These are phyloP conservation scores for Candida pini DNA, from an alignment of 805 yeast genomes.

Conservation along the genomic window DNA sequence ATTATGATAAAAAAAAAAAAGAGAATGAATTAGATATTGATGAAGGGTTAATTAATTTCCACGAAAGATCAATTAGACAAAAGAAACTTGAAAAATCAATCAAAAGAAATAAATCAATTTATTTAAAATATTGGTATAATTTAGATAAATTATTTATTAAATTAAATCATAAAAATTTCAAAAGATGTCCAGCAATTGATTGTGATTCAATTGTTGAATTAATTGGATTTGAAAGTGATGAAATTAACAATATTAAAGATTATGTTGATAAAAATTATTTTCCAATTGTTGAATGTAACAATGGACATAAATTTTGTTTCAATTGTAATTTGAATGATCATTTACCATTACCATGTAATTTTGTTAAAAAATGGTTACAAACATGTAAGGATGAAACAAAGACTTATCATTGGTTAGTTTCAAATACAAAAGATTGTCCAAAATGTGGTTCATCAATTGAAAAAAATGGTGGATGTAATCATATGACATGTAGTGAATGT, in stretches of 20 bases:
- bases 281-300: conserved; percentile 66
- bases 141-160: conserved; percentile 47
- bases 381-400: conserved; percentile 85
- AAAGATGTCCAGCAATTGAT: conserved; percentile 85
- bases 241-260: conserved; percentile 22
- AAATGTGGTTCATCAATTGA: conserved; percentile 76
- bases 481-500: conserved; percentile 85
- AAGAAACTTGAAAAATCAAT: conserved; percentile 19
- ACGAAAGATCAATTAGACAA: conserved; percentile 15
- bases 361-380: conserved; percentile 65
- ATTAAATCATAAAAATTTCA: conserved; percentile 40
- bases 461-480: conserved; percentile 96
- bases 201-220: conserved; percentile 53
- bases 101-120: conserved; percentile 21
- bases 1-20: conserved; percentile 4
- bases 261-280: conserved; percentile 28
- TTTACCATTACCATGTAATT: conserved; percentile 73
- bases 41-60: conserved; percentile 19
- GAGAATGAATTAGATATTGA: conserved; percentile 5
- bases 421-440: conserved; percentile 84
- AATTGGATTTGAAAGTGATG: conserved; percentile 28
- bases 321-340: conserved; percentile 73
- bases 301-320: conserved; percentile 72
- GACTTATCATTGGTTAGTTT: conserved; percentile 79
- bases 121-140: conserved; percentile 36